Base-by-base conservation (phyloP, 2,329 filamentous ascomycete genomes). In the Colletotrichum sp. region DNA sequence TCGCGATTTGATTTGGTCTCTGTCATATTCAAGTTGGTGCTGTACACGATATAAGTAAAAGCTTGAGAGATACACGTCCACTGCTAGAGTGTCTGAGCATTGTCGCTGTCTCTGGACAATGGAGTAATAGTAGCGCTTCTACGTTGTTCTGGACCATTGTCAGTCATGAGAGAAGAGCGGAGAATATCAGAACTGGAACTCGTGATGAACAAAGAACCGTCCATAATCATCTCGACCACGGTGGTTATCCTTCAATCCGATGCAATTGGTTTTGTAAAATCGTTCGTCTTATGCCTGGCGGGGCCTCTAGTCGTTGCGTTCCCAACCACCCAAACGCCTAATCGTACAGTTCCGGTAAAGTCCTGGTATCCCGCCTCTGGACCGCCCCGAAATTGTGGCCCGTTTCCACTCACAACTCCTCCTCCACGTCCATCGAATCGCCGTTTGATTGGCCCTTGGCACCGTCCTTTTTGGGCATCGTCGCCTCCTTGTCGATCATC, bases 401-500 rank as follows among this genome's bases (percentile, higher is more conserved):
- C 24, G 21, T 55, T 26, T 15, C 44, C 55, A 16, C 49, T 69
- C 62, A 85, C 82, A 85, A 80, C 78, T 89, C 88, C 79, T 94
- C 92, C 80, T 95, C 94, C 62, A 92, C 89, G 16, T 95, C 94
- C 93, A 95, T 95, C 73, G 88, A 83, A 65, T 93, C 90, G 18
- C 87, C 91, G 73, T 90, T 90, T n/a, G 84, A 83, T 69, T 87
- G 85, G 44, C 88, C 89, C 79, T 90, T 89, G 49, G 88, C 82
- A 39, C 82, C 83, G 76, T 94, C 90, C 86, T 93, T 93, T 84
- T 92, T 93, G 24, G 96, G 95, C 86, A 98, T 95, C 7, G 96
- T 97, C 5, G 97, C 97, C 86, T 99, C 97, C 88, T 99, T 99
- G 88, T 99, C 97, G 82, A 99, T 99, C 96, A 99, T 98, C 86